Evolutionary conservation across 441 rosid species (phyloP).

Genomic region (Flueggea neowawraea): DNA sequence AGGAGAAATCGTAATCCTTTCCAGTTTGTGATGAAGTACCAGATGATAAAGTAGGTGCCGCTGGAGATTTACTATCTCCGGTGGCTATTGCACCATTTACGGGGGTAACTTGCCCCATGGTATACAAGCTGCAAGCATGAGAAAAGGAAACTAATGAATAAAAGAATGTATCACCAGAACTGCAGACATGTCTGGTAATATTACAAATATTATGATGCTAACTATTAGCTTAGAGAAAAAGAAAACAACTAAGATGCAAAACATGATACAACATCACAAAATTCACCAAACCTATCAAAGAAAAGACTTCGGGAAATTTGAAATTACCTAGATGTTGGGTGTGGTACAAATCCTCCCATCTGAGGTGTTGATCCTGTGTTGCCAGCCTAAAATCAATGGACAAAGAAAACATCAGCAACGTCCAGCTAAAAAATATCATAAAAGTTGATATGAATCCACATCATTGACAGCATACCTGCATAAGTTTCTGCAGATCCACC

Average conservation of each 20-base stretch:
- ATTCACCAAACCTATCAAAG: neutral
- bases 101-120: conserved; percentile 42
- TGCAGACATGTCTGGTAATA: neutral
- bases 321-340: conserved; percentile 66
- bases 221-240: neutral
- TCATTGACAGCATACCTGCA: conserved; percentile 56
- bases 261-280: neutral
- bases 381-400: conserved; percentile 39
- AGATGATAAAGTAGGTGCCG: conserved; percentile 35
- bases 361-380: conserved; percentile 36
- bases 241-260: neutral
- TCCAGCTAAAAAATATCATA: conserved; percentile 14
- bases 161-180: neutral
- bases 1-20: conserved; percentile 92
- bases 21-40: conserved; percentile 46
- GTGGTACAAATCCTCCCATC: conserved; percentile 42
- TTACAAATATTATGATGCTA: neutral
- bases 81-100: conserved; percentile 38
- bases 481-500: conserved; percentile 61
- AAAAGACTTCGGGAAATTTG: neutral
- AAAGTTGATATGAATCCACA: conserved; percentile 6
- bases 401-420: conserved; percentile 14
- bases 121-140: conserved; percentile 46
- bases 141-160: neutral
- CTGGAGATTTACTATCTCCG: conserved; percentile 45